Evolutionary conservation across 805 yeast genomes (phyloP).

Genomic region (Metschnikowia amazonensis): DNA sequence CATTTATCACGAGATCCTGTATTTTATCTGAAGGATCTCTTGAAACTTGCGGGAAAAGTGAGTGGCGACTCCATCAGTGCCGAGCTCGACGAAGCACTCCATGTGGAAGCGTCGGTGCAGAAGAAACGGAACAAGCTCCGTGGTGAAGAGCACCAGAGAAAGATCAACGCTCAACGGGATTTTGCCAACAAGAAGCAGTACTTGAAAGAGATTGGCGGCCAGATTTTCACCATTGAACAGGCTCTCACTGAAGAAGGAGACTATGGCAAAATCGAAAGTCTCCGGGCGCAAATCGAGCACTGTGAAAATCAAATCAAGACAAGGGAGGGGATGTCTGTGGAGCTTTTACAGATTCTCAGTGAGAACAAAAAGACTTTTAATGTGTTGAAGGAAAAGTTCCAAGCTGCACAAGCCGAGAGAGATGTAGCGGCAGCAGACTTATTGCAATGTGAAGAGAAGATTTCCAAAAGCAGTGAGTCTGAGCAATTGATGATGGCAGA

Average conservation of each 20-base stretch:
- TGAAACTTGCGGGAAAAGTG: conserved; percentile 27
- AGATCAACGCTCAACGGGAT: conserved; percentile 9
- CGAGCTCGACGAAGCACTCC: conserved; percentile 16
- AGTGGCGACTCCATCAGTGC: conserved; percentile 16
- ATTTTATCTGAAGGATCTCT: conserved; percentile 31
- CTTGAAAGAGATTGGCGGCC: conserved; percentile 17
- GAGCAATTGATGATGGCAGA: conserved; percentile 19
- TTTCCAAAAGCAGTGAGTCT: conserved; percentile 11
- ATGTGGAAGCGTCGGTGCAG: conserved; percentile 15
- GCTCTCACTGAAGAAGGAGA: conserved; percentile 45
- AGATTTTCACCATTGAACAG: conserved; percentile 31
- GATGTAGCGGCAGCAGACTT: conserved; percentile 1
- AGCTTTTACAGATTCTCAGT: conserved; percentile 15
- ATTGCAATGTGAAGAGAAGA: conserved; percentile 19
- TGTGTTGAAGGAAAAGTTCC: conserved; percentile 6
- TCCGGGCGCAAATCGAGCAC: conserved; percentile 31
- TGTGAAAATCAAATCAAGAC: conserved; percentile 26
- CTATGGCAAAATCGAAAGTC: conserved; percentile 38
- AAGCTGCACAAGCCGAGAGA: conserved; percentile 6
- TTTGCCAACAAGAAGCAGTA: conserved; percentile 10
- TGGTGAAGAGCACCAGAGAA: conserved; percentile 14
- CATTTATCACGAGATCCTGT: conserved; percentile 54
- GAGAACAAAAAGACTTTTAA: conserved; percentile 7
- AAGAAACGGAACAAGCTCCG: conserved; percentile 16
- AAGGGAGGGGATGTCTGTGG: conserved; percentile 26